Evolutionary conservation across 2,329 filamentous ascomycete genomes (phyloP).

Genomic region (Metarhizium brunneum): DNA sequence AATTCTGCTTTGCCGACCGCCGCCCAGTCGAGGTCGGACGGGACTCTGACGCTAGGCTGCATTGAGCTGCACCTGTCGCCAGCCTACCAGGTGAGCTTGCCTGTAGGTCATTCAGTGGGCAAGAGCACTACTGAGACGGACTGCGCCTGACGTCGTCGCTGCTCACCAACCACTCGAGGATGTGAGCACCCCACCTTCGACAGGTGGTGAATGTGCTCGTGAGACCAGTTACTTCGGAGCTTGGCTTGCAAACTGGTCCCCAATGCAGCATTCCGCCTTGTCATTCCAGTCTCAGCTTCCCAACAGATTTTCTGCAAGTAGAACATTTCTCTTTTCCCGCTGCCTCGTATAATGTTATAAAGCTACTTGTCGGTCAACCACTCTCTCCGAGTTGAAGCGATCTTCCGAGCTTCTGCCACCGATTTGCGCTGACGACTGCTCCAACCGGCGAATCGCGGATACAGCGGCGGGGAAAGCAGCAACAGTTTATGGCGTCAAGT

Average conservation of each 20-base stretch:
- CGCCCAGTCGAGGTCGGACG: background rate
- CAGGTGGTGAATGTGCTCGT: background rate
- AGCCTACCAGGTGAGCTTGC: too few relatives aligned
- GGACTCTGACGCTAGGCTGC: background rate
- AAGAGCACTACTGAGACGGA: background rate
- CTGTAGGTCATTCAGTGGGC: background rate
- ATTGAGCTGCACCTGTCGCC: background rate
- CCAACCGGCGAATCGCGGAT: background rate
- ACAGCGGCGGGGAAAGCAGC: background rate
- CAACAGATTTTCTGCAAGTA: background rate
- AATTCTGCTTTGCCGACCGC: conserved; percentile 13
- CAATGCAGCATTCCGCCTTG: background rate
- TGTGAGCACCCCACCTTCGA: background rate
- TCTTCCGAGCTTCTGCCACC: background rate
- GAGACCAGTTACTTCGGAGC: background rate
- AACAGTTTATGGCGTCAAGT: background rate
- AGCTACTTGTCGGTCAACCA: background rate
- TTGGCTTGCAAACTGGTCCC: conserved; percentile 1
- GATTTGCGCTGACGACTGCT: conserved; percentile 1
- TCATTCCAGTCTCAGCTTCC: background rate
- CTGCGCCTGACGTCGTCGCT: conserved; percentile 8
- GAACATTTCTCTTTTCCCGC: background rate
- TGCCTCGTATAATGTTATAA: background rate
- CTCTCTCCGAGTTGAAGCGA: background rate
- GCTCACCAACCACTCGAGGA: background rate